Conservation (phyloP, 2,329 filamentous ascomycete species). For the Colletotrichum tropicale region DNA sequence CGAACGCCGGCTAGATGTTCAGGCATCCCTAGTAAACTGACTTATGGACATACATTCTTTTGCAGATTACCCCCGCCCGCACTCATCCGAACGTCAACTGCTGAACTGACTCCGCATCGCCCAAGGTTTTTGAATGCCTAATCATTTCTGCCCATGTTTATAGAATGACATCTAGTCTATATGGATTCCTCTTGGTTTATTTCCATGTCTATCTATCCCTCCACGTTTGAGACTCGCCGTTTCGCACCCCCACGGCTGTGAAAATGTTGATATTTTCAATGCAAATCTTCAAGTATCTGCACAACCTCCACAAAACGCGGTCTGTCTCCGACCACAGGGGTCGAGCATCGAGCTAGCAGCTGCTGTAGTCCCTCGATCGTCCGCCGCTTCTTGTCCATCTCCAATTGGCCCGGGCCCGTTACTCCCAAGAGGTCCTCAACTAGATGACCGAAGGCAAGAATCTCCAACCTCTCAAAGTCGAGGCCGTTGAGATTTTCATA, state of each 20-base stretch:
- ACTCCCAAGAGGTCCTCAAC: slow-evolving; percentile 45
- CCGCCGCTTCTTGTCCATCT: neutral
- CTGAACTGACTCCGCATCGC: neutral
- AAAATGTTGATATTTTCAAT: neutral
- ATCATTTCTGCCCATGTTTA: neutral
- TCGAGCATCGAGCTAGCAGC: slow-evolving; percentile 32
- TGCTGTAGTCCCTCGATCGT: slow-evolving; percentile 25
- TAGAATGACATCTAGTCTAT: neutral
- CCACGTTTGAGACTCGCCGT: neutral
- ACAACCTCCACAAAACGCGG: slow-evolving; percentile 33
- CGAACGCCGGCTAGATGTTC: neutral
- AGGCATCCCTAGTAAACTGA: neutral
- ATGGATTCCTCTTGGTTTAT: neutral
- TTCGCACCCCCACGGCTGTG: neutral
- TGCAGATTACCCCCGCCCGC: neutral
- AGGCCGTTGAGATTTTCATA: slow-evolving; percentile 33
- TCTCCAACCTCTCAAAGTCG: slow-evolving; percentile 46
- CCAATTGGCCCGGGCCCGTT: slow-evolving; percentile 30
- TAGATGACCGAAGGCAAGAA: slow-evolving; percentile 51
- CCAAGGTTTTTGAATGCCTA: neutral
- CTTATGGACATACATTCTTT: neutral
- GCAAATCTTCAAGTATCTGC: neutral
- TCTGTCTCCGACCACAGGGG: slow-evolving; percentile 26
- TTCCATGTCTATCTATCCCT: neutral
- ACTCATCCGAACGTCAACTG: neutral